Base-by-base conservation (phyloP, 2,329 filamentous ascomycete genomes). In the Apiospora saccharicola region DNA sequence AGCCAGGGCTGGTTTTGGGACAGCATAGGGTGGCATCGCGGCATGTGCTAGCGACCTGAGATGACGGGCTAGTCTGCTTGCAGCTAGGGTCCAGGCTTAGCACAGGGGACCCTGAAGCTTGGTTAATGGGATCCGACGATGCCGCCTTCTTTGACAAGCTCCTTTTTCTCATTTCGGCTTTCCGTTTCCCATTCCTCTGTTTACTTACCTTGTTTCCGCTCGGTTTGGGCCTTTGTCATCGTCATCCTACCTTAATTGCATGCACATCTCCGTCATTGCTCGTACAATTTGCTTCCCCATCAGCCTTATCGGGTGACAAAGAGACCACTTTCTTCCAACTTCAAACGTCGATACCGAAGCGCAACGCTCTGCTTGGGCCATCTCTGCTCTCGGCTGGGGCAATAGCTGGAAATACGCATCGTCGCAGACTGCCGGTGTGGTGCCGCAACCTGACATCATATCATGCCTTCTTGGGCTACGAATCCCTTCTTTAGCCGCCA, bases 381-480 rank as follows among this genome's bases (percentile, higher is more conserved):
- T 12, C 57, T 22, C 7, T n/a, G 57, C 53, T 61, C 22, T 61
- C 26, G 26, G 6, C 30, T 16, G 26, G 30, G 24, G 24, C 16
- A 57, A 4, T 57, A 30, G 24, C 51, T 19, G 13, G 7, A 14
- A 57, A 57, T 16, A 16, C 51, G 26, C 51, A 57, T 30, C 7
- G 4, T 30, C 13, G 12, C 51, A 7, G 26, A 16, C 24, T 57
- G 51, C 51, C 51, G 14, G 51, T 34, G 24, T 22, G 7, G 16
- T 30, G n/a, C 14, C 51, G 51, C 51, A 13, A 24, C 26, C 26
- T 7, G 7, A 61, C 7, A 4, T 4, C 53, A 19, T 37, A 41
- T 24, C 57, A 79, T 79, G 78, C 74, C 74, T 68, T 79, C 74
- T 68, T 79, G 78, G 78, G 75, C 77, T 1, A 75, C 71, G 10